phyloP scores from a whole-genome alignment of 164 flowering plant species.

The Stephania cephalantha region DNA sequence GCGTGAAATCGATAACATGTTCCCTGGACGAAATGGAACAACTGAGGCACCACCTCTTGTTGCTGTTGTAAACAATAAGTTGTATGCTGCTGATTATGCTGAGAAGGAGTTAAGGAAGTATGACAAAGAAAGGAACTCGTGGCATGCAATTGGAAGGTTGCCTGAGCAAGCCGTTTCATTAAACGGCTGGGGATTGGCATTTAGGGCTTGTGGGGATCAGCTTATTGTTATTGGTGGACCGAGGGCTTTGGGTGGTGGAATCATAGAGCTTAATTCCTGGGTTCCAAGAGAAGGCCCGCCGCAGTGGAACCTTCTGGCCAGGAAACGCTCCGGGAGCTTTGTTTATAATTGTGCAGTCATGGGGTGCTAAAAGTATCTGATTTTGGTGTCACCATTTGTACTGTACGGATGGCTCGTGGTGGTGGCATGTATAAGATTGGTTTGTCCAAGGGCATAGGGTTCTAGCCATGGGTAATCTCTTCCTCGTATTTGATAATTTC shows the following conservation, averaged over 20 bases:
- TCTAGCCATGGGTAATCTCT: slow-evolving; percentile 28
- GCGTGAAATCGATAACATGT: slow-evolving; percentile 80
- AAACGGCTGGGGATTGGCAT: slow-evolving; percentile 97
- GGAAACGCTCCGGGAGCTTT: slow-evolving; percentile 39
- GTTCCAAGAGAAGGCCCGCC: slow-evolving; percentile 75
- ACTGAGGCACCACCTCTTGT: slow-evolving; percentile 79
- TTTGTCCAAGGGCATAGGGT: slow-evolving; percentile 23
- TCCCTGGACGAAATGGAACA: slow-evolving; percentile 47
- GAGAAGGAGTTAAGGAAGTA: slow-evolving; percentile 73
- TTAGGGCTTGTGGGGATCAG: slow-evolving; percentile 82
- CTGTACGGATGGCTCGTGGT: slow-evolving; percentile 9
- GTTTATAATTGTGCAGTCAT: slow-evolving; percentile 36
- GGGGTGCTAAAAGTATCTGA: slow-evolving; percentile 24
- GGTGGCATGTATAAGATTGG: slow-evolving; percentile 24
- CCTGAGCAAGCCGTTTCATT: slow-evolving; percentile 76
- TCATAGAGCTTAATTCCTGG: slow-evolving; percentile 82
- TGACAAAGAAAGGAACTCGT: slow-evolving; percentile 40
- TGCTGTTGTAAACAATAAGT: slow-evolving; percentile 77
- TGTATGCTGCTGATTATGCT: slow-evolving; percentile 88
- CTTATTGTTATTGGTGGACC: slow-evolving; percentile 93
- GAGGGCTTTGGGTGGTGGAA: slow-evolving; percentile 53
- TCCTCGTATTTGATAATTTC: slow-evolving; percentile 15
- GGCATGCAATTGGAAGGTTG: slow-evolving; percentile 73
- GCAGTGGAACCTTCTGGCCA: slow-evolving; percentile 66
- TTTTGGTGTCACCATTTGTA: slow-evolving; percentile 9